Evolutionary conservation across 192 early-diverging fungal genomes (phyloP).

Genomic region (Gonapodya prolifera): DNA sequence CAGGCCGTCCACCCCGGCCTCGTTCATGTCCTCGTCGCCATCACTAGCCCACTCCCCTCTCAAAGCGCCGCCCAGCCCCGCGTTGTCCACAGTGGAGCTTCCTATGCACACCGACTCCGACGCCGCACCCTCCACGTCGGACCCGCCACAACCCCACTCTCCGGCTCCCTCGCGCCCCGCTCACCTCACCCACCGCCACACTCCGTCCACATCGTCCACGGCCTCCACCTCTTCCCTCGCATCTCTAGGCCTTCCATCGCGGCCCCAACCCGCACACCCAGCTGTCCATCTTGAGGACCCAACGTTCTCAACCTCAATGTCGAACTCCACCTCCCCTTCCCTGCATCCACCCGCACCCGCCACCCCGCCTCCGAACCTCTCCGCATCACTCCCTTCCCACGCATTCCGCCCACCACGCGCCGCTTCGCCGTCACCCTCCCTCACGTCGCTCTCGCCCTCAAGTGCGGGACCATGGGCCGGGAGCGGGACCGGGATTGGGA

Average conservation of each 20-base stretch:
- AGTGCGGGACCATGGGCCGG: no score
- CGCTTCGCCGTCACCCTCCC: background rate
- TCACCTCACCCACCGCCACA: background rate
- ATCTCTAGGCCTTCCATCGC: background rate
- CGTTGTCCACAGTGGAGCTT: background rate
- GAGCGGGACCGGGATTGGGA: no score
- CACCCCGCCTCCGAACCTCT: background rate
- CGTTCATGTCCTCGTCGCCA: background rate
- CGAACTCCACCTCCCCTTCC: background rate
- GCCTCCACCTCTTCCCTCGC: background rate
- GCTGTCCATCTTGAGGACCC: background rate
- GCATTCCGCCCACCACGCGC: background rate
- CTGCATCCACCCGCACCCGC: background rate
- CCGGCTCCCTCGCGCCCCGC: background rate
- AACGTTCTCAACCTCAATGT: background rate
- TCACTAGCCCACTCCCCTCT: slow-evolving; percentile 2
- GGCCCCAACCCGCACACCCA: background rate
- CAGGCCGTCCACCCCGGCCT: slow-evolving; percentile 8
- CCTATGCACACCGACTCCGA: no score
- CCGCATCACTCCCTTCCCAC: background rate
- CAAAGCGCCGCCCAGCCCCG: background rate
- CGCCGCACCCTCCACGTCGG: background rate
- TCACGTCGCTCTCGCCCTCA: background rate
- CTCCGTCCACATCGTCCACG: background rate
- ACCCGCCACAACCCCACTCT: background rate